Percentiles rank a stretch among this genome's conserved stretches.
Evolutionary conservation across 345 rosid genomes (phyloP).

Genomic region (Durio zibethinus): DNA sequence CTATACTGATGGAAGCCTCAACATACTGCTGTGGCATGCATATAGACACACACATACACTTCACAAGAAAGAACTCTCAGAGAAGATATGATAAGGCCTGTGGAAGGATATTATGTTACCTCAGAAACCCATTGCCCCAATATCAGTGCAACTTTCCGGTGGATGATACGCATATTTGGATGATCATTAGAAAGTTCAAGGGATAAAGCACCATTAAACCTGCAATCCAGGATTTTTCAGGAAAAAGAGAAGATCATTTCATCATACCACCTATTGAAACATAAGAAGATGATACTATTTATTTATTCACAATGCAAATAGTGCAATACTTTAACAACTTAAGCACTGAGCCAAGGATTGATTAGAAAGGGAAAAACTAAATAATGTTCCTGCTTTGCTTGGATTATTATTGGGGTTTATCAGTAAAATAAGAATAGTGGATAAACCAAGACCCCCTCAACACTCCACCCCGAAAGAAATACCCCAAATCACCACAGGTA

Average conservation of each 20-base stretch:
- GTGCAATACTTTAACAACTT: background rate
- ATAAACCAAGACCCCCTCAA: background rate
- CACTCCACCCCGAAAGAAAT: background rate
- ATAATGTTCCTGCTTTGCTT: background rate
- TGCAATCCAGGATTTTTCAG: conserved; percentile 29
- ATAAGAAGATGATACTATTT: background rate
- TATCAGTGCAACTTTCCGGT: conserved; percentile 87
- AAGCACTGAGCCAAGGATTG: background rate
- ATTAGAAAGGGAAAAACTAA: background rate
- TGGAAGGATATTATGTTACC: conserved; percentile 38
- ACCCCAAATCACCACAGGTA: background rate
- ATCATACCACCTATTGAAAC: conserved; percentile 8
- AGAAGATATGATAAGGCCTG: background rate
- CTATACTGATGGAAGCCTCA: conserved; percentile 3
- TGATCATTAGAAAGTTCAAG: conserved; percentile 86
- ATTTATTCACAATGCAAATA: background rate
- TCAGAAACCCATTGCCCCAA: conserved; percentile 99
- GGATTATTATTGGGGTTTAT: background rate
- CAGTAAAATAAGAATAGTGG: background rate
- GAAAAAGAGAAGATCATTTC: conserved; percentile 4
- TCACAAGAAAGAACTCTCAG: background rate
- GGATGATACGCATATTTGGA: conserved; percentile 88
- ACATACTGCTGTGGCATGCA: background rate
- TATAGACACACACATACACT: background rate
- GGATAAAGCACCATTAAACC: conserved; percentile 94